A percentile compares a stretch with the other conserved stretches of the same genome.
phyloP scores from a whole-genome alignment of 78 protist genomes.

The Dictyostelium intermedium region DNA sequence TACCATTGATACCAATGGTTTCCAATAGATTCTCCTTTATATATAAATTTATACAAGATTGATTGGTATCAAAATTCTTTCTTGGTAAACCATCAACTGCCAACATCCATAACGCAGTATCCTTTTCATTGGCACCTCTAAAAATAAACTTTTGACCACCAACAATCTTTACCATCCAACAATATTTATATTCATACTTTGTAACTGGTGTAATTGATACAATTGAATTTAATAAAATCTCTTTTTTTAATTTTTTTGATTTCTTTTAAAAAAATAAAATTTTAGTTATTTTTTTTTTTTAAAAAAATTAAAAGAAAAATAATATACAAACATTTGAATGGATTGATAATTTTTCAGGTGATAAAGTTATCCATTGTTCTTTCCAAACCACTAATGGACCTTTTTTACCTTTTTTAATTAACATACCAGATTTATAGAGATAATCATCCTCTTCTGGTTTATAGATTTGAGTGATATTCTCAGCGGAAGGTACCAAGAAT shows the following conservation, averaged over 20 bases:
- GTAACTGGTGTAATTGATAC: constrained; percentile 45
- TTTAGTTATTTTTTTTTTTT: background rate
- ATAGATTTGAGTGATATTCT: background rate
- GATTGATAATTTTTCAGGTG: constrained; percentile 37
- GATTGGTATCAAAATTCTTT: constrained; percentile 68
- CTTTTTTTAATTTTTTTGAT: constrained; percentile 47
- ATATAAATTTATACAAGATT: constrained; percentile 52
- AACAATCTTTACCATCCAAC: constrained; percentile 27
- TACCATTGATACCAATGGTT: background rate
- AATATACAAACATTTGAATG: constrained; percentile 16
- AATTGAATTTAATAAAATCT: constrained; percentile 9
- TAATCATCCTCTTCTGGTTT: constrained; percentile 10
- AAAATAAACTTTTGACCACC: constrained; percentile 4
- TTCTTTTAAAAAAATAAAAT: background rate
- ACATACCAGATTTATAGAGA: constrained; percentile 39
- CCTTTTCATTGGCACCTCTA: constrained; percentile 22
- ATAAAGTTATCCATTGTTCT: constrained; percentile 49
- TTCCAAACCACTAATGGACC: constrained; percentile 71
- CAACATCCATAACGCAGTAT: constrained; percentile 61
- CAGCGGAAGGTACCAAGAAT: background rate
- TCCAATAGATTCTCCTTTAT: constrained; percentile 54
- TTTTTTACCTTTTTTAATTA: constrained; percentile 39
- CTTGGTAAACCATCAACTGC: constrained; percentile 75
- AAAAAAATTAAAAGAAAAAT: background rate
- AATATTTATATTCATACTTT: constrained; percentile 54